phyloP scores from a whole-genome alignment of 148 eudicot genomes.

The Fagopyrum tataricum region DNA sequence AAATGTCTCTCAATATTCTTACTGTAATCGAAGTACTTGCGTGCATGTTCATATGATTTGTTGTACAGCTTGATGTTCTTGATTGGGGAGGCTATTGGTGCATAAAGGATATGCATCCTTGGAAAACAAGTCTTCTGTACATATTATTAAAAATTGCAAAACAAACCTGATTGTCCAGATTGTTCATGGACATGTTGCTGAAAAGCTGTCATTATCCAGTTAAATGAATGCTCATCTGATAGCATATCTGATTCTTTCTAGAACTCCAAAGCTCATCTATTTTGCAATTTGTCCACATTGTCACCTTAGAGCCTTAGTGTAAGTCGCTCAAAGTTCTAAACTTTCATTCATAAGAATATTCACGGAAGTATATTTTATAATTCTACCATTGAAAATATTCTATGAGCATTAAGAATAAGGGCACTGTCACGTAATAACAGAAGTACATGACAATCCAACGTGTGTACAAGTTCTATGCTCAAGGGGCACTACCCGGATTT shows the following conservation, averaged over 20 bases:
- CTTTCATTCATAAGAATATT: background rate
- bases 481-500: background rate
- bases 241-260: background rate
- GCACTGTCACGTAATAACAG: too few species aligned
- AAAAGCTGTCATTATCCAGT: background rate
- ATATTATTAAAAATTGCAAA: background rate
- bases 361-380: too few species aligned
- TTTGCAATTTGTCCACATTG: too few species aligned
- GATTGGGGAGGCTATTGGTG: background rate
- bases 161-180: background rate
- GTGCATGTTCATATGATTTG: background rate
- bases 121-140: background rate
- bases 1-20: background rate
- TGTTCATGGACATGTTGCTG: background rate
- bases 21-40: background rate
- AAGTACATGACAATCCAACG: background rate
- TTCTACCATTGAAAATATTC: too few species aligned
- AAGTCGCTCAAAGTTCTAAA: background rate
- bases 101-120: background rate
- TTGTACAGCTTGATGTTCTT: conserved; percentile 3
- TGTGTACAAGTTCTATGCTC: background rate
- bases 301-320: too few species aligned
- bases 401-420: too few species aligned
- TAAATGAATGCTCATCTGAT: background rate
- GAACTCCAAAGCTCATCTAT: background rate